Evolutionary conservation across 2,329 filamentous ascomycete genomes (phyloP).

Genomic region (Catunica adiposa): DNA sequence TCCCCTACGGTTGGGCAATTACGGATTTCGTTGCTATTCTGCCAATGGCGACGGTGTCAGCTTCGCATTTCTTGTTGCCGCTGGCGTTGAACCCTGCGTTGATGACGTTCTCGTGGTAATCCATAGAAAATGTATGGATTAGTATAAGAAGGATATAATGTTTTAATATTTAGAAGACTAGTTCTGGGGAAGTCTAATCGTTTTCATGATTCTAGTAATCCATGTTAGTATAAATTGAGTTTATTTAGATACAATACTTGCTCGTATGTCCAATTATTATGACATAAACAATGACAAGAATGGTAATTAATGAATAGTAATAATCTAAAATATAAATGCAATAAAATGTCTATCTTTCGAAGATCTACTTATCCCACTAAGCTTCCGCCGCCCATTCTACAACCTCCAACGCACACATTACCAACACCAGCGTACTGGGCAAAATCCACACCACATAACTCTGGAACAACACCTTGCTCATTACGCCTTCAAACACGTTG

Average conservation of each 20-base stretch:
- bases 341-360: too few relatives aligned
- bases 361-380: too few relatives aligned
- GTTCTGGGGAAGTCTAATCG: too few relatives aligned
- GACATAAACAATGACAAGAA: too few relatives aligned
- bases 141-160: neutral
- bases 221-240: too few relatives aligned
- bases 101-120: constrained; percentile 61
- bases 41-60: constrained; percentile 55
- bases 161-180: too few relatives aligned
- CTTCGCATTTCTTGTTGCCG: constrained; percentile 53
- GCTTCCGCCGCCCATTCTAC: constrained; percentile 58
- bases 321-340: too few relatives aligned
- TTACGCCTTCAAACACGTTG: constrained; percentile 83
- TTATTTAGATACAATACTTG: too few relatives aligned
- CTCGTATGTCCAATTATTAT: too few relatives aligned
- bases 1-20: constrained; percentile 50
- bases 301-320: too few relatives aligned
- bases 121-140: neutral
- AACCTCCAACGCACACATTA: constrained; percentile 82
- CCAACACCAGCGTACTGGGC: constrained; percentile 76
- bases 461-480: constrained; percentile 86
- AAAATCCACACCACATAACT: constrained; percentile 85
- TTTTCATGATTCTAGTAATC: too few relatives aligned
- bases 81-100: constrained; percentile 62
- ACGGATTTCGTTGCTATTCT: constrained; percentile 60